Conservation (phyloP, 202 grass and related monocot species). For the Alloteropsis angusta region DNA sequence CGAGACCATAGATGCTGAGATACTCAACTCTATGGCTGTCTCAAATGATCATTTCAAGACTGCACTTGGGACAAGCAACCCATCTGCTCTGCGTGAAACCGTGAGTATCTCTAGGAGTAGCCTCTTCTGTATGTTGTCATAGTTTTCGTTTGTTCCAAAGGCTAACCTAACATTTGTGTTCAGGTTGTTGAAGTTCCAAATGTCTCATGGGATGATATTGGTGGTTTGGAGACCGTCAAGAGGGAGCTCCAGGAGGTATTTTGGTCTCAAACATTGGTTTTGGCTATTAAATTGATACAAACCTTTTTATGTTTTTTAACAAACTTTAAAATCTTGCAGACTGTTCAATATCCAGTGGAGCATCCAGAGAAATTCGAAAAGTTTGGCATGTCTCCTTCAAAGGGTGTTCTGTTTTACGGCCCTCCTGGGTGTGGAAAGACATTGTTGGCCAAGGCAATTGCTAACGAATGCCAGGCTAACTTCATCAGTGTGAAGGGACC, state of each 20-base stretch:
- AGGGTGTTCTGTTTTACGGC: constrained; percentile 89
- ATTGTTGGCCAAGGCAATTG: constrained; percentile 87
- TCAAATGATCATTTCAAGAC: constrained; percentile 92
- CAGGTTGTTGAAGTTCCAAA: constrained; percentile 98
- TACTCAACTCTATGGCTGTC: constrained; percentile 89
- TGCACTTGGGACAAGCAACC: constrained; percentile 81
- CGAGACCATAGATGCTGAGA: constrained; percentile 93
- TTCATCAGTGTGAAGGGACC: constrained; percentile 71
- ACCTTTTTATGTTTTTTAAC: neutral
- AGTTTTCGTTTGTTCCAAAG: neutral
- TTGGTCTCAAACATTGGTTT: neutral
- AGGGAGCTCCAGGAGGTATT: constrained; percentile 87
- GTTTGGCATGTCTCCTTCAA: constrained; percentile 77
- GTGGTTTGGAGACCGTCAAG: constrained; percentile 88
- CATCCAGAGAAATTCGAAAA: constrained; percentile 76
- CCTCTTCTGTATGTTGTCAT: neutral
- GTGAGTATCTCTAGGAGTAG: constrained; percentile 25
- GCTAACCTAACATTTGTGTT: constrained; percentile 1
- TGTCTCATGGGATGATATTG: constrained; percentile 84
- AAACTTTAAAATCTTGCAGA: constrained; percentile 34
- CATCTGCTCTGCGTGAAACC: constrained; percentile 91
- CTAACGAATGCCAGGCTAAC: constrained; percentile 95
- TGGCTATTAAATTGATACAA: neutral
- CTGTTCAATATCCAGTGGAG: constrained; percentile 68
- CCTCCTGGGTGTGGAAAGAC: constrained; percentile 95